Conservation (phyloP, 2,329 filamentous ascomycete species). For the Penicillium sp. region DNA sequence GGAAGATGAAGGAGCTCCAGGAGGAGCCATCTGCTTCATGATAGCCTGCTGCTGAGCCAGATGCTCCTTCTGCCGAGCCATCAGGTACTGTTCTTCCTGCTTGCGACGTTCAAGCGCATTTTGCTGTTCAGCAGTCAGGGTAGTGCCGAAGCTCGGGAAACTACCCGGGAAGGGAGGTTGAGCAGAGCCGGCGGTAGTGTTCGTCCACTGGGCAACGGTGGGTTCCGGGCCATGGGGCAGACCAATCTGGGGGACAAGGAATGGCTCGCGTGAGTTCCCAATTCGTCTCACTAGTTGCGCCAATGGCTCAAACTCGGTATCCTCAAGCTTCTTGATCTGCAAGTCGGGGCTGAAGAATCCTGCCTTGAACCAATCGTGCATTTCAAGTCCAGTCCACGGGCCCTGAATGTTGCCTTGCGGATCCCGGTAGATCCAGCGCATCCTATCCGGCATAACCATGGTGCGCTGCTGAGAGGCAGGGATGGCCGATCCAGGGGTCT, state of each 20-base stretch:
- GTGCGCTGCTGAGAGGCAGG: constrained; percentile 70
- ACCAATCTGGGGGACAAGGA: constrained; percentile 94
- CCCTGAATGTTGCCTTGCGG: constrained; percentile 90
- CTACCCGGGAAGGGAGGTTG: constrained; percentile 88
- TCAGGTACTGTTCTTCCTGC: constrained; percentile 95
- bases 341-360: constrained; percentile 96
- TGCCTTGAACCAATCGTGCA: constrained; percentile 99
- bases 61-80: constrained; percentile 93
- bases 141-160: constrained; percentile 91
- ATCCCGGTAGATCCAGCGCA: constrained; percentile 98
- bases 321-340: constrained; percentile 91
- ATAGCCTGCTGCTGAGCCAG: constrained; percentile 82
- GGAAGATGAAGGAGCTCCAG: constrained; percentile 52
- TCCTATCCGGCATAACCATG: constrained; percentile 99
- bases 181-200: constrained; percentile 58
- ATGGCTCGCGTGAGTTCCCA: constrained; percentile 94
- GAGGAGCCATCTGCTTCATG: constrained; percentile 69
- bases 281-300: constrained; percentile 94
- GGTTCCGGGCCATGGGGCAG: constrained; percentile 80
- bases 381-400: constrained; percentile 92
- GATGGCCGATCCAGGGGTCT: constrained; percentile 57
- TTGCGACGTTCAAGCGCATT: constrained; percentile 95
- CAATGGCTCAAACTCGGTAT: constrained; percentile 88
- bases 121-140: constrained; percentile 93
- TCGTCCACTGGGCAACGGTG: constrained; percentile 51